A percentile compares a stretch with the other conserved stretches of the same genome.
Evolutionary conservation across 208 protist genomes (phyloP).

Genomic region (Leishmania martiniquensis): DNA sequence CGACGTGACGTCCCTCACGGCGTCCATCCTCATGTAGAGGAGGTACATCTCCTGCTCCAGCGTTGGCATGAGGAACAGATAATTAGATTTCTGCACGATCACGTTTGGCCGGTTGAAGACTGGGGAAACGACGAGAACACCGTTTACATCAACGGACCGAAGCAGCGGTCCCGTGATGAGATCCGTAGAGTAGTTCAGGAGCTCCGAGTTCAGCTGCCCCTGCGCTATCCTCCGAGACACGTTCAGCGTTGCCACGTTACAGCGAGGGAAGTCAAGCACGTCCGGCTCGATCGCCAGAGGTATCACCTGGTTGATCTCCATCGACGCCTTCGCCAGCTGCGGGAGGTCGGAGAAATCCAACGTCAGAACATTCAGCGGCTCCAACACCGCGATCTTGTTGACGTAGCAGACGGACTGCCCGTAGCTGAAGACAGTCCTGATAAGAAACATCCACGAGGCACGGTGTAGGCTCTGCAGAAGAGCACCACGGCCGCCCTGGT

Average conservation of each 20-base stretch:
- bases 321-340: not conserved
- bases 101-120: not conserved
- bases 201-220: slow-evolving; percentile 1
- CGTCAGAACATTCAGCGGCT: not conserved
- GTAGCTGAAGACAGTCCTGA: not conserved
- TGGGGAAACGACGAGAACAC: not conserved
- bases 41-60: slow-evolving; percentile 63
- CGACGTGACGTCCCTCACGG: not conserved
- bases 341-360: not conserved
- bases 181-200: slow-evolving; percentile 12
- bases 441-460: not conserved
- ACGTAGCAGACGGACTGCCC: slow-evolving; percentile 10
- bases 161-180: slow-evolving; percentile 8
- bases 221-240: not conserved
- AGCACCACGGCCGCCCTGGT: slow-evolving; percentile 13
- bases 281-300: not conserved
- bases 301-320: not conserved
- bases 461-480: not conserved
- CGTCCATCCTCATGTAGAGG: not conserved
- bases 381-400: not conserved
- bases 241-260: not conserved
- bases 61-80: slow-evolving; percentile 30
- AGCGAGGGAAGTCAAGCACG: not conserved
- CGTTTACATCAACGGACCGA: not conserved
- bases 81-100: not conserved